Evolutionary conservation across 768 basidiomycete species (phyloP).

Genomic region (Hortiboletus campestris): DNA sequence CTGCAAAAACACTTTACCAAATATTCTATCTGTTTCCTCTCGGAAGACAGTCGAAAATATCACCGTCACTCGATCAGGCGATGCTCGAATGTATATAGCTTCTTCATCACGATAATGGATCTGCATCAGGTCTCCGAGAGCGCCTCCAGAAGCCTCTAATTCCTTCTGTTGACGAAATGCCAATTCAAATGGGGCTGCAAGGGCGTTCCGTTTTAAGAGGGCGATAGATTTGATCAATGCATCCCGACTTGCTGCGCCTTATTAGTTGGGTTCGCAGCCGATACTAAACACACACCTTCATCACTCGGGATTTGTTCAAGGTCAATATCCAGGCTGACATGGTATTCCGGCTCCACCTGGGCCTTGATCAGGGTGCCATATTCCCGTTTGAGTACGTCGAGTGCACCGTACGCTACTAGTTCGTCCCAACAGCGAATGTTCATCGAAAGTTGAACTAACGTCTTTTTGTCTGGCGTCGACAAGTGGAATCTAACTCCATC

Average conservation of each 20-base stretch:
- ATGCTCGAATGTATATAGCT: slow-evolving; percentile 92
- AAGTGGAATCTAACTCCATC: slow-evolving; percentile 95
- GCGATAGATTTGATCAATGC: slow-evolving; percentile 79
- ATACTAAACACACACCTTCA: slow-evolving; percentile 52
- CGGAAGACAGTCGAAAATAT: slow-evolving; percentile 96
- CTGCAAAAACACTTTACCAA: slow-evolving; percentile 98
- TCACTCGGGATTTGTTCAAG: slow-evolving; percentile 81
- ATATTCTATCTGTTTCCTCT: slow-evolving; percentile 96
- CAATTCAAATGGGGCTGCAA: slow-evolving; percentile 91
- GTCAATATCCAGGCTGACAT: slow-evolving; percentile 84
- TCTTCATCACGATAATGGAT: slow-evolving; percentile 96
- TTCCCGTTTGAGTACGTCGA: slow-evolving; percentile 74
- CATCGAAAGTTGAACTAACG: slow-evolving; percentile 85
- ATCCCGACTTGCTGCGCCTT: slow-evolving; percentile 65
- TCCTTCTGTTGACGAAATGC: slow-evolving; percentile 83
- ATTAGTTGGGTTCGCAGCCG: slow-evolving; percentile 6
- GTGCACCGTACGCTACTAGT: slow-evolving; percentile 81
- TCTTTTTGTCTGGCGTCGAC: slow-evolving; percentile 84
- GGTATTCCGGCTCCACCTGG: slow-evolving; percentile 82
- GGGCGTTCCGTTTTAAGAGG: slow-evolving; percentile 86
- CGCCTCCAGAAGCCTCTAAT: slow-evolving; percentile 68
- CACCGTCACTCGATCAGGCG: slow-evolving; percentile 93
- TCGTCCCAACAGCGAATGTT: slow-evolving; percentile 97
- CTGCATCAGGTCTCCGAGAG: slow-evolving; percentile 83
- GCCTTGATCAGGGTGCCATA: slow-evolving; percentile 71